These are phyloP conservation scores for Aspergillus costaricaensis DNA, from an alignment of 2,329 filamentous ascomycete species.

Conservation along the genomic window DNA sequence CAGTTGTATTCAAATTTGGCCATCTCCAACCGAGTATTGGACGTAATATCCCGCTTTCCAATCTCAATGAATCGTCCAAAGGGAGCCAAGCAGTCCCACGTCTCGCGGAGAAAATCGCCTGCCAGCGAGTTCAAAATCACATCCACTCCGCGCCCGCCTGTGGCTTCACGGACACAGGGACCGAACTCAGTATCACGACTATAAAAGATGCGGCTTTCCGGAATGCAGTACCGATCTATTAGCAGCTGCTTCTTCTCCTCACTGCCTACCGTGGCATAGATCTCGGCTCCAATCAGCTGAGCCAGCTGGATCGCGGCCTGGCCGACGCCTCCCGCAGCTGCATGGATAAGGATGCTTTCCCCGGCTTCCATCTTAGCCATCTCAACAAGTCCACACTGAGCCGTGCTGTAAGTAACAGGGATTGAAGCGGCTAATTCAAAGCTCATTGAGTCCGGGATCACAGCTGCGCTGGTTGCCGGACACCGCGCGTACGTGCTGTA, in stretches of 20 bases:
- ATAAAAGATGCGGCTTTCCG: neutral
- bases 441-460: accelerated
- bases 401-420: neutral
- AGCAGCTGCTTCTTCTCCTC: neutral
- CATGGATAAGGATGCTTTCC: neutral
- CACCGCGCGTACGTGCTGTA: no score
- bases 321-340: neutral
- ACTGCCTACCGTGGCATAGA: neutral
- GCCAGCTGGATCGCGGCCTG: neutral
- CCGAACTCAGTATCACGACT: neutral
- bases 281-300: neutral
- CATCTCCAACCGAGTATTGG: no score
- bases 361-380: neutral
- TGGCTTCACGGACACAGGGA: accelerated
- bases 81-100: no score
- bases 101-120: no score
- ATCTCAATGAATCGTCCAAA: no score
- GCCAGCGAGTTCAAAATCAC: neutral
- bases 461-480: no score
- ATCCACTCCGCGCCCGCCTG: neutral
- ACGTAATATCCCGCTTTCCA: no score
- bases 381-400: neutral
- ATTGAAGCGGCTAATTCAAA: accelerated
- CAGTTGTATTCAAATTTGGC: no score
- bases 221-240: accelerated